Evolutionary conservation across 2,329 filamentous ascomycete genomes (phyloP).

Genomic region (Sporothrix brasiliensis): DNA sequence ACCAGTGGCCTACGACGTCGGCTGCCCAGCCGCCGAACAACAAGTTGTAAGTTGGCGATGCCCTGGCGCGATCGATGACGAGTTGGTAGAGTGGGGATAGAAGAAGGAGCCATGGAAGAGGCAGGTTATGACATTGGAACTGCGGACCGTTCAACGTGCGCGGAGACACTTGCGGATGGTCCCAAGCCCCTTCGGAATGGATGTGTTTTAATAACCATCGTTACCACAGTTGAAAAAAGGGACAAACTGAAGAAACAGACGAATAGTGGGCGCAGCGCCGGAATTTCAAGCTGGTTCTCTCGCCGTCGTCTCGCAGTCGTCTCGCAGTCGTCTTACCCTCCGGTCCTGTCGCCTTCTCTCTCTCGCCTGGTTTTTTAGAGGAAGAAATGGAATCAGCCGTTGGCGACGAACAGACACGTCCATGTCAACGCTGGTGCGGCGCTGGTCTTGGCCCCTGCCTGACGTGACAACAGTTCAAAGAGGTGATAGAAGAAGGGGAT

Average conservation of each 20-base stretch:
- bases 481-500: background rate
- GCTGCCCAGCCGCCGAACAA: conserved; percentile 61
- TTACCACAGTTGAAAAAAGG: conserved; percentile 29
- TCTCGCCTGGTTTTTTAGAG: background rate
- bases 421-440: background rate
- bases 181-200: conserved; percentile 7
- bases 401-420: background rate
- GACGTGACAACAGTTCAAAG: conserved; percentile 12
- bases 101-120: no score
- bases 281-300: background rate
- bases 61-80: conserved; percentile 9
- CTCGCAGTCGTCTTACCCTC: background rate
- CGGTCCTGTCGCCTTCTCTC: background rate
- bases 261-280: background rate
- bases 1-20: conserved; percentile 88
- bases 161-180: background rate
- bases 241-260: background rate
- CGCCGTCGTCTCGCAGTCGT: background rate
- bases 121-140: background rate
- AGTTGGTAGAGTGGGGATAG: background rate
- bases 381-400: background rate
- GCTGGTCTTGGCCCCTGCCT: background rate
- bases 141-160: conserved; percentile 7
- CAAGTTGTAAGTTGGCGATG: conserved; percentile 69
- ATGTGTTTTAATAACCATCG: conserved; percentile 28